Base-by-base conservation (phyloP, 768 basidiomycete species). In the Amanita inopinata region DNA sequence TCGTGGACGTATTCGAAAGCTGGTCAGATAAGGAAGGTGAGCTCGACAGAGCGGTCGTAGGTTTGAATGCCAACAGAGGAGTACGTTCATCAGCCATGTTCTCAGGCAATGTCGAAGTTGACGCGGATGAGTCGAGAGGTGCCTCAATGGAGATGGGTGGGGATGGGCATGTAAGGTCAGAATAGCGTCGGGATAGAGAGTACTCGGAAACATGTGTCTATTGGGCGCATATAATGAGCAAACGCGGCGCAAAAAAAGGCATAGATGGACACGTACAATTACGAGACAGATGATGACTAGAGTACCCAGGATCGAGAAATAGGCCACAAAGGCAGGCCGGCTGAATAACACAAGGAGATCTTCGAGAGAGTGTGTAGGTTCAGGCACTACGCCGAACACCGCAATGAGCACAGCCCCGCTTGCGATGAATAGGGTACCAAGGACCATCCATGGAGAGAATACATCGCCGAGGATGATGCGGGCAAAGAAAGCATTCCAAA, bases 401-500 rank as follows among this genome's bases (percentile, higher is more conserved):
- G 86, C 91, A 45, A 97, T 90, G 47, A 93, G 70, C 31, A 87
- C 79, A 4, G 92, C 91, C 20, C 91, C 92, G 12, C 79, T 79
- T 1, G 88, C 86, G 48, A 97, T 91, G 56, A 93, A 68, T 32
- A 85, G 61, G 2, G 91, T 94, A 38, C 88, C 91, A n/a, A 88
- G 61, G 33, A 87, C 64, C 76, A 91, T 85, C 69, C 80, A 85
- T 1, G 73, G 73, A 3, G 88, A 87, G 62, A 93, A 90, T 15
- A 77, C 70, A 56, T 96, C 90, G 8, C 86, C 88, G 9, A 94
- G 73, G 30, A 94, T 71, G 30, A 93, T 53, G 22, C 79, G 73
- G 11, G 91, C 90, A 55, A 94, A 92, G 53, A 94, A 76, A 3
- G 91, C 91, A 58, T 97, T 97, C 86, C 86, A 94, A 20, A 97